A percentile compares a stretch with the other conserved stretches of the same genome.
phyloP scores from a whole-genome alignment of 2,329 filamentous ascomycete species.

The Pseudogymnoascus sp. region DNA sequence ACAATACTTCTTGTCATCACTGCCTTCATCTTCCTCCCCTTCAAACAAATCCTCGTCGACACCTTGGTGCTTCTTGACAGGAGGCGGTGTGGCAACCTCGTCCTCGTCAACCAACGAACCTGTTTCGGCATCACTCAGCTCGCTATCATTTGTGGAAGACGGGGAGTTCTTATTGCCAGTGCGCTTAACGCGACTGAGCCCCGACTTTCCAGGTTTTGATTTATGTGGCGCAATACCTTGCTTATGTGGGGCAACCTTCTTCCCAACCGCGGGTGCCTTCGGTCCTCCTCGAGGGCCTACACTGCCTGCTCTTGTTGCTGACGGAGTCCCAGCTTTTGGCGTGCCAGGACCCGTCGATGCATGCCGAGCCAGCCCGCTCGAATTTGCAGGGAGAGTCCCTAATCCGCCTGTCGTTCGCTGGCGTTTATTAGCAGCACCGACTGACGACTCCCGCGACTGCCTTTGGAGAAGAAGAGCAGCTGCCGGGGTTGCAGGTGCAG shows the following conservation, averaged over 20 bases:
- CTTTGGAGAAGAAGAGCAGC: constrained; percentile 53
- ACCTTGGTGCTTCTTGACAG: constrained; percentile 44
- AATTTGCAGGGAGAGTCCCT: constrained; percentile 42
- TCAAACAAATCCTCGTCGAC: constrained; percentile 47
- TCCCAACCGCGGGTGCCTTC: constrained; percentile 30
- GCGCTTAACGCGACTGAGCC: constrained; percentile 54
- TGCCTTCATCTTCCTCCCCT: constrained; percentile 61
- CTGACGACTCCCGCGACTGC: constrained; percentile 50
- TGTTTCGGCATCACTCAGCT: constrained; percentile 57
- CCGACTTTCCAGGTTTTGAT: constrained; percentile 43
- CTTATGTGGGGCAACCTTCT: constrained; percentile 28
- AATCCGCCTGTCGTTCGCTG: constrained; percentile 36
- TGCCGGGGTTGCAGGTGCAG: constrained; percentile 53
- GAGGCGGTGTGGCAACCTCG: constrained; percentile 25
- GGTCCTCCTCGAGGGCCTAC: constrained; percentile 47
- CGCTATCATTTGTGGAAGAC: constrained; percentile 56
- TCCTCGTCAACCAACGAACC: constrained; percentile 47
- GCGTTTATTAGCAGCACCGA: constrained; percentile 53
- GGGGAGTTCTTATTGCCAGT: constrained; percentile 49
- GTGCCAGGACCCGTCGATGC: constrained; percentile 57
- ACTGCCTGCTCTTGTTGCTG: constrained; percentile 44
- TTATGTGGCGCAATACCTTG: constrained; percentile 25
- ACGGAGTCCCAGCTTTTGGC: constrained; percentile 41
- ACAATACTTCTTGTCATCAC: constrained; percentile 73
- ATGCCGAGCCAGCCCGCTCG: constrained; percentile 54